Evolutionary conservation across 441 rosid genomes (phyloP).

Genomic region (Populus tomentosa): DNA sequence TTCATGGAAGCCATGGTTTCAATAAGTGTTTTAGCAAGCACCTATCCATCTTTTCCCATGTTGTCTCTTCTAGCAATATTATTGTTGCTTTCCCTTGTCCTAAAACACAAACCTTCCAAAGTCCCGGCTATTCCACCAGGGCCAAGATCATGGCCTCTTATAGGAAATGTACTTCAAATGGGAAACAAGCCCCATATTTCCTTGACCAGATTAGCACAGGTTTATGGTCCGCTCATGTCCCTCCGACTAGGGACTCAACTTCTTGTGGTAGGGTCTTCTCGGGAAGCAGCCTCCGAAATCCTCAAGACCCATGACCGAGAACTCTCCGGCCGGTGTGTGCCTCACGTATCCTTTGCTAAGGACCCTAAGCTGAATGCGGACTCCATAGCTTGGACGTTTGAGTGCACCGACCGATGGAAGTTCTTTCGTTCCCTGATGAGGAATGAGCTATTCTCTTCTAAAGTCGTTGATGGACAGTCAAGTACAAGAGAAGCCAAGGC

Average conservation of each 20-base stretch:
- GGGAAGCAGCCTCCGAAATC: constrained; percentile 24
- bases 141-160: constrained; percentile 33
- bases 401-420: constrained; percentile 25
- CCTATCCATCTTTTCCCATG: background rate
- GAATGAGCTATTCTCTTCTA: constrained; percentile 21
- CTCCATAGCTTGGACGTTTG: constrained; percentile 17
- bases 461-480: constrained; percentile 11
- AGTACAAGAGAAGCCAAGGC: constrained; percentile 22
- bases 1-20: background rate
- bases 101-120: background rate
- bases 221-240: constrained; percentile 33
- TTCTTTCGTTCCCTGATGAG: constrained; percentile 11
- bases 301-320: constrained; percentile 26
- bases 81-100: background rate
- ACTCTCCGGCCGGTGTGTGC: constrained; percentile 21
- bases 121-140: constrained; percentile 29
- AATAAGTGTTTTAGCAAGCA: background rate
- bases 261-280: constrained; percentile 31
- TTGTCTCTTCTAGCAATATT: background rate
- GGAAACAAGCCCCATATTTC: constrained; percentile 19
- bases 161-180: constrained; percentile 23
- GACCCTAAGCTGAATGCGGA: background rate
- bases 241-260: constrained; percentile 27
- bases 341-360: background rate
- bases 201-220: constrained; percentile 9